Evolutionary conservation across 208 protist genomes (phyloP).

Genomic region (Entamoeba invadens): DNA sequence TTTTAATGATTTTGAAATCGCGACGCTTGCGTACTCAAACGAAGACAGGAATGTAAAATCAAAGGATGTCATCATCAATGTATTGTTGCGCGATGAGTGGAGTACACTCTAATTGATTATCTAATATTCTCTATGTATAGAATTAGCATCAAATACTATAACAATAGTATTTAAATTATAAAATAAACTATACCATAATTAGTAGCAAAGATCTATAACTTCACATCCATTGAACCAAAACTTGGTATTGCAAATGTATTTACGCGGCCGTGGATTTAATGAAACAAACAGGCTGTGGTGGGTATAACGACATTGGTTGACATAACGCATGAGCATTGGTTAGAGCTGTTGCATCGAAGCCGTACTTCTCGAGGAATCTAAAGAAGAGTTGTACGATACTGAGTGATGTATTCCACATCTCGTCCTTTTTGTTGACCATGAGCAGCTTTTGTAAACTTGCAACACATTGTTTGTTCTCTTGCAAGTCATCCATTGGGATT

Average conservation of each 20-base stretch:
- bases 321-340: background rate
- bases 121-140: too few relatives aligned
- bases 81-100: background rate
- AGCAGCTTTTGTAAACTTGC: background rate
- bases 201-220: too few relatives aligned
- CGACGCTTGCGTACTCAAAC: background rate
- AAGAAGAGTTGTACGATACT: background rate
- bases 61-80: background rate
- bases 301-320: background rate
- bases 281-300: background rate
- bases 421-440: background rate
- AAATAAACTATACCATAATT: too few relatives aligned
- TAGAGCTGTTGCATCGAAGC: background rate
- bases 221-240: too few relatives aligned
- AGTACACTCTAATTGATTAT: background rate
- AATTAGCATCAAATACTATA: too few relatives aligned
- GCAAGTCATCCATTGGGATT: background rate
- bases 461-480: background rate
- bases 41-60: background rate
- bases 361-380: background rate
- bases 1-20: background rate
- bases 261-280: too few relatives aligned
- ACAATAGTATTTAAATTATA: too few relatives aligned
- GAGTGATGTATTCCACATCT: background rate
- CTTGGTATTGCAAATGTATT: too few relatives aligned